Conservation (phyloP, 441 rosid species). For the Hura crepitans region DNA sequence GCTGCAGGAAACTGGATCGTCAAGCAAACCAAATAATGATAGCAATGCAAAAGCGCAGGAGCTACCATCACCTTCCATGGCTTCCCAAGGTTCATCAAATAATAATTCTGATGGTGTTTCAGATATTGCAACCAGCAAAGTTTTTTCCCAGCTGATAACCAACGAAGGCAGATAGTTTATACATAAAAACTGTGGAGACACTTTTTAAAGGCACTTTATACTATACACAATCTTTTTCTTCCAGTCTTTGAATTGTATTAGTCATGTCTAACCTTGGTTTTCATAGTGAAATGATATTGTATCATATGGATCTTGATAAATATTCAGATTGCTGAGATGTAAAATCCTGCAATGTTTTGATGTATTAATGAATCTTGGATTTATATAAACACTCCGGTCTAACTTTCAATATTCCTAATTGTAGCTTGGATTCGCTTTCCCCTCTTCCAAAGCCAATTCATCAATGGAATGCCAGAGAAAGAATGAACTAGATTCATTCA, state of each 20-base stretch:
- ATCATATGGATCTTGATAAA: too few species aligned
- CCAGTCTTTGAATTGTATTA: too few species aligned
- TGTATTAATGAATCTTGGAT: too few species aligned
- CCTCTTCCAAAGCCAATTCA: neutral
- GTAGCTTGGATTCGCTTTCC: too few species aligned
- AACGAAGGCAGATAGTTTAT: conserved; percentile 61
- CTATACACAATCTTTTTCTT: neutral
- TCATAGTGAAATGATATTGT: too few species aligned
- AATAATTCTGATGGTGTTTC: conserved; percentile 37
- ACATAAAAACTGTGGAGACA: neutral
- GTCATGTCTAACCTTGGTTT: too few species aligned
- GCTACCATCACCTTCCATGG: conserved; percentile 14
- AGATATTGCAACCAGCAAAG: conserved; percentile 49
- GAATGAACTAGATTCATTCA: neutral
- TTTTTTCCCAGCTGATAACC: conserved; percentile 80
- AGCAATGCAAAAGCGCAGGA: conserved; percentile 20
- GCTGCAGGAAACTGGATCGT: conserved; percentile 60
- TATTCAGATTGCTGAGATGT: too few species aligned
- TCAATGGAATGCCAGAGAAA: neutral
- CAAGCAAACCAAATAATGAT: conserved; percentile 33
- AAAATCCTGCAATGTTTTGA: too few species aligned
- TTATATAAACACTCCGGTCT: too few species aligned
- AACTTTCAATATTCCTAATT: too few species aligned
- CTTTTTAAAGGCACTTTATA: neutral
- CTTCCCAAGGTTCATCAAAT: conserved; percentile 28